Evolutionary conservation across 2,329 filamentous ascomycete species (phyloP), one percentile per base, ranked within the genome.

Genomic region (Cercospora citrullina): DNA sequence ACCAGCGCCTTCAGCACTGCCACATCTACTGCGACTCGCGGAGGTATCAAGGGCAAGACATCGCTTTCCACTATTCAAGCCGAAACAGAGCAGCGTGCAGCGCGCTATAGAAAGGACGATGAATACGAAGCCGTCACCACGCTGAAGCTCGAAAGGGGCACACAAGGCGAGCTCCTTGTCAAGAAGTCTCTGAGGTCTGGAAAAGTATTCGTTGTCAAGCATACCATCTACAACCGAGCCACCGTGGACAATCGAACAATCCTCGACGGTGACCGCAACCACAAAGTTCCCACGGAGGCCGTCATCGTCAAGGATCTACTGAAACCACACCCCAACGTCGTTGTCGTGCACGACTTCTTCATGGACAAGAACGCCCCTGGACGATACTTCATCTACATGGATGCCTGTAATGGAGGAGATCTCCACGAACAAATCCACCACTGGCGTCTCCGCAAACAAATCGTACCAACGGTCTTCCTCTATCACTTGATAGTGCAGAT

Each of bases 401-500:
- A 66, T 42, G 18, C 18, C 4, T 70, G 68, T 58, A 31, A 31
- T 5, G 69, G 64, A 21, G 71, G 71, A 12, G 71, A 72, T 33
- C 68, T 73, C 2, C 26, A 33, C 12, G 53, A 53, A 3, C 68
- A 69, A 33, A 55, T 65, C 8, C 1, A 14, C 1, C 60, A 60
- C 42, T 63, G 45, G 48, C 16, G 14, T 9, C 16, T 39, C 4
- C 14, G 65, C 7, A n/a, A 48, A 5, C 5, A 21, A 3, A n/a
- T 18, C 4, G 33, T 60, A 3, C 68, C 68, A 5, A 63, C 65
- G 18, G 23, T 28, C 1, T 72, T 73, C 42, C 18, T 71, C 2
- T 69, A 71, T 6, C 70, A 73, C 18, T 30, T 68, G 31, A 62
- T 70, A 36, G 60, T 72, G 18, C 45, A 67, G 14, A 18, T 73